These are phyloP conservation scores for Penicillium sp. DNA, from an alignment of 2,329 filamentous ascomycete genomes.

Conservation along the genomic window DNA sequence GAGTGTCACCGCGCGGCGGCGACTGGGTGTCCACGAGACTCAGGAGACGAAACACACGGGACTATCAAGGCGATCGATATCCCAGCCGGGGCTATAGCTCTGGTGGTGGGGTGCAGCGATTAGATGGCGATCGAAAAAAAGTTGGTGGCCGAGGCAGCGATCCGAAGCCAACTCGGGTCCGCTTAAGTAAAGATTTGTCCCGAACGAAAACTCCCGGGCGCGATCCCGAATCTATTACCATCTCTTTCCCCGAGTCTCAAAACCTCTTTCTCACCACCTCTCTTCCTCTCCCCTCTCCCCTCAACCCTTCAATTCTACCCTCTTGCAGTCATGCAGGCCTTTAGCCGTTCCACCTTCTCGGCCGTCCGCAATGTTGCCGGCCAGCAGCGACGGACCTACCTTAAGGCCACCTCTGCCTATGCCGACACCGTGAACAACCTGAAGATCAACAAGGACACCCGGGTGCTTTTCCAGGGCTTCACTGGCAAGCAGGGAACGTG, in stretches of 20 bases:
- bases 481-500: slow-evolving; percentile 96
- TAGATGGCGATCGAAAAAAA: slow-evolving; percentile 22
- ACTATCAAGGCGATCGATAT: not conserved
- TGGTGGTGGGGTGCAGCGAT: slow-evolving; percentile 17
- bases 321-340: slow-evolving; percentile 70
- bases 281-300: slow-evolving; percentile 20
- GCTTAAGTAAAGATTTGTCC: slow-evolving; percentile 42
- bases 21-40: not conserved
- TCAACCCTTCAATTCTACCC: slow-evolving; percentile 16
- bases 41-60: slow-evolving; percentile 1
- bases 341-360: slow-evolving; percentile 72
- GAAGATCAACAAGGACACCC: slow-evolving; percentile 88
- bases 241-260: slow-evolving; percentile 21
- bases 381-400: slow-evolving; percentile 71
- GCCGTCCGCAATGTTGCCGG: slow-evolving; percentile 65
- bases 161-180: slow-evolving; percentile 35
- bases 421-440: slow-evolving; percentile 78
- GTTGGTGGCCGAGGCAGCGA: slow-evolving; percentile 27
- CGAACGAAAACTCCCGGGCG: slow-evolving; percentile 35
- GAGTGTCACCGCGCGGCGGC: slow-evolving; percentile 15
- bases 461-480: slow-evolving; percentile 96
- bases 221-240: slow-evolving; percentile 27
- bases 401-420: slow-evolving; percentile 69
- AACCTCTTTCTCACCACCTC: slow-evolving; percentile 11
- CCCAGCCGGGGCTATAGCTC: not conserved